Evolutionary conservation across 208 protist species (phyloP), one percentile per base, ranked within the genome.

Genomic region (Endotrypanum monterogeii): DNA sequence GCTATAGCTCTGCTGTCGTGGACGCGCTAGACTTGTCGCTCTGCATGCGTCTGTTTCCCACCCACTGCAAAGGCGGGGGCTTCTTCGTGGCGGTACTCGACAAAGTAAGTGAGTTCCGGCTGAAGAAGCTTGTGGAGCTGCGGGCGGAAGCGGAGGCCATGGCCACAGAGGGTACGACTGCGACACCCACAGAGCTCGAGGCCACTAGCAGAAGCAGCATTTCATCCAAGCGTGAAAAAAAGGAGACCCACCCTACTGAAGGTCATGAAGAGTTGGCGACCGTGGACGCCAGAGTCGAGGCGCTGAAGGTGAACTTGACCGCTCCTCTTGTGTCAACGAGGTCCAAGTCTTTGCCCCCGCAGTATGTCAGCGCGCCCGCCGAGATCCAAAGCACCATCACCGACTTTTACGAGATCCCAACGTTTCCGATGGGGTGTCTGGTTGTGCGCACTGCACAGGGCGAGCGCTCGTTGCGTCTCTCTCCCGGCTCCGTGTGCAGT

Each of bases 21-120:
- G 77, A 88, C 35, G 73, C n/a, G 41, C 28, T 82, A 23, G 89
- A 98, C 67, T 79, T 99, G 14, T 70, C 92, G 48, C 77, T 85
- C n/a, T 98, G 94, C 74, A 93, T 99, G 87, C 91, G 98, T 32
- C 75, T 99, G 12, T 88, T 98, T 48, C 98, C 98, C 28, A 97
- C 95, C 46, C 78, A 97, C 69, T 96, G 98, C 80, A 92, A 98
- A 63, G 98, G 95, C 60, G 98, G 98, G 52, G 98, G 98, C 61
- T 99, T 99, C 90, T 99, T 99, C 79, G 92, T 99, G 25, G 97
- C 98, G 11, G 95, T 99, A 37, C 80, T 99, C 6, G 86, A 95
- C 67, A 97, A 97, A 82, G 88, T 93, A 1, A 83, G 55, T 20
- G 86, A 93, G 71, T 96, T 87, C 75, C 69, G 83, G 14, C 60